Percentiles rank a stretch among this genome's conserved stretches.
phyloP scores from a whole-genome alignment of 148 eudicot species.

The Euryodendron excelsum region DNA sequence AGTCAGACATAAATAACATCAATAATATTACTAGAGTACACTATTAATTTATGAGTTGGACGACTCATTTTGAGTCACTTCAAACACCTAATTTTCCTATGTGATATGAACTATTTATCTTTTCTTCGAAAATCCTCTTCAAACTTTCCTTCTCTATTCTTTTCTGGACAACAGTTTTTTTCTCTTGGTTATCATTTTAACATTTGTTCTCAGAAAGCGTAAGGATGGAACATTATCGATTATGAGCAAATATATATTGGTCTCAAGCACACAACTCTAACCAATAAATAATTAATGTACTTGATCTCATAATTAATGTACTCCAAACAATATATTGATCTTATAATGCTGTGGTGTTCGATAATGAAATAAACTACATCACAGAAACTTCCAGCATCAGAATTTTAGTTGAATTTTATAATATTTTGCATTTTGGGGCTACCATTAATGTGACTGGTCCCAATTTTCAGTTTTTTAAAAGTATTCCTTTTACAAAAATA shows the following conservation, averaged over 20 bases:
- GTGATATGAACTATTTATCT: background rate
- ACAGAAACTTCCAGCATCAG: background rate
- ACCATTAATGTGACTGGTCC: background rate
- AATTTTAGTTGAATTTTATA: background rate
- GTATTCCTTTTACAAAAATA: background rate
- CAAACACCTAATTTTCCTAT: conserved; percentile 11
- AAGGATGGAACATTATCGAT: conserved; percentile 13
- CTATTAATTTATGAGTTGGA: too few species aligned
- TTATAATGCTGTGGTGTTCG: background rate
- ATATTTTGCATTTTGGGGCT: background rate
- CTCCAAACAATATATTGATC: too few species aligned
- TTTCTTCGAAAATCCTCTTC: background rate
- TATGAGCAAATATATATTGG: background rate
- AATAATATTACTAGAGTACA: too few species aligned
- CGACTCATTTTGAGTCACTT: too few species aligned
- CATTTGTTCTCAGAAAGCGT: conserved; percentile 1
- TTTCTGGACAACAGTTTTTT: background rate
- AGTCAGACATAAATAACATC: too few species aligned
- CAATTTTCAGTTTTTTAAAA: background rate
- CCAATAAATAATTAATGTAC: background rate
- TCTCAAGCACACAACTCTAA: background rate
- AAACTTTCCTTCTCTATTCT: background rate
- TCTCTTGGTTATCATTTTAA: conserved; percentile 1
- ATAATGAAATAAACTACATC: background rate
- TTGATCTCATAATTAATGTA: too few species aligned